Evolutionary conservation across 2,329 filamentous ascomycete species (phyloP).

Genomic region (Fusarium sp.): DNA sequence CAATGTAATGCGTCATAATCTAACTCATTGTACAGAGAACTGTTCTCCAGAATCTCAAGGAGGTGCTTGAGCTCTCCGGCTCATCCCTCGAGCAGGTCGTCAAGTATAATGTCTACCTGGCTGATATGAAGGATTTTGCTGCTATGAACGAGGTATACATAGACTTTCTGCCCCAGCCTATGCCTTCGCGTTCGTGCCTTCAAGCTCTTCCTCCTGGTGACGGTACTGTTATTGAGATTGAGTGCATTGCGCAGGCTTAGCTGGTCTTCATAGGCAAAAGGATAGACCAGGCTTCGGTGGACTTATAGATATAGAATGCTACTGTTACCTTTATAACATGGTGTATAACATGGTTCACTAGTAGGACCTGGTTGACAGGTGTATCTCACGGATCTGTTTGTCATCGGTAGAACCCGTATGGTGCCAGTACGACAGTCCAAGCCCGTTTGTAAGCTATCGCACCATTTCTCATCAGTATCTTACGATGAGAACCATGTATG

Average conservation of each 20-base stretch:
- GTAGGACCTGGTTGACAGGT: too few relatives aligned
- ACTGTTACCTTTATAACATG: not conserved
- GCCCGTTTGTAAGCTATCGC: not conserved
- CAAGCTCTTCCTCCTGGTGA: slow-evolving; percentile 51
- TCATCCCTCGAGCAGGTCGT: slow-evolving; percentile 70
- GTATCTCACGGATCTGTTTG: too few relatives aligned
- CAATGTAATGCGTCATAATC: not conserved
- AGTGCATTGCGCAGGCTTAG: slow-evolving; percentile 54
- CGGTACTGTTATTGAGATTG: slow-evolving; percentile 55
- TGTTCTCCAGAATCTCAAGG: slow-evolving; percentile 63
- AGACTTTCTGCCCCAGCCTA: slow-evolving; percentile 52
- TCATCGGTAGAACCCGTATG: not conserved
- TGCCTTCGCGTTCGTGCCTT: slow-evolving; percentile 54
- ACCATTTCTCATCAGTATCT: not conserved
- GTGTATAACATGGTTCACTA: too few relatives aligned
- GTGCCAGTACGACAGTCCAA: not conserved
- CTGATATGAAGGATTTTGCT: slow-evolving; percentile 75
- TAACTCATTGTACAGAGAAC: not conserved
- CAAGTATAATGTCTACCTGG: slow-evolving; percentile 76
- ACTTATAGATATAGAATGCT: not conserved
- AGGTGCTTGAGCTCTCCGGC: slow-evolving; percentile 74
- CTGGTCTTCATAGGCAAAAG: not conserved
- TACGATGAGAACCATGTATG: not conserved
- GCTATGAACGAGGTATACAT: slow-evolving; percentile 64
- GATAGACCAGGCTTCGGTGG: not conserved